Percentiles rank a stretch among this genome's conserved stretches.
These are phyloP conservation scores for Candida adriatica DNA, from an alignment of 805 yeast genomes.

Conservation along the genomic window DNA sequence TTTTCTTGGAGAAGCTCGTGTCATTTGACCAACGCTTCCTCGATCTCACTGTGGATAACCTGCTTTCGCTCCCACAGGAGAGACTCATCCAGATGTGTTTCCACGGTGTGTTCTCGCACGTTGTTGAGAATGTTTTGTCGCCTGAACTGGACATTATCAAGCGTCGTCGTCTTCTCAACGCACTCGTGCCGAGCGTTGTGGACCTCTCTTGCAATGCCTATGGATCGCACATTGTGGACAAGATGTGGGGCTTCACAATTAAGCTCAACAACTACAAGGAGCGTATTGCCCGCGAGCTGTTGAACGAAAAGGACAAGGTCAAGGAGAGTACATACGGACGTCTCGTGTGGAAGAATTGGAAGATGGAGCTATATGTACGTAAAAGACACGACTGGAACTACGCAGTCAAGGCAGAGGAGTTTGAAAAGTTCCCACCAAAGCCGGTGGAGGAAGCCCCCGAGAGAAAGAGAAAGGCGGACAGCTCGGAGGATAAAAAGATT, in stretches of 20 bases:
- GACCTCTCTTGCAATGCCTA: slow-evolving; percentile 75
- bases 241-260: slow-evolving; percentile 71
- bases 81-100: slow-evolving; percentile 65
- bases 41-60: slow-evolving; percentile 48
- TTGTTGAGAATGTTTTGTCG: slow-evolving; percentile 61
- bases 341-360: slow-evolving; percentile 94
- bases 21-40: slow-evolving; percentile 59
- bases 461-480: background rate
- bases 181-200: slow-evolving; percentile 48
- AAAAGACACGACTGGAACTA: slow-evolving; percentile 78
- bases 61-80: slow-evolving; percentile 54
- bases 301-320: slow-evolving; percentile 53
- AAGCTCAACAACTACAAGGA: slow-evolving; percentile 81
- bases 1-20: slow-evolving; percentile 68
- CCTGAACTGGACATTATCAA: slow-evolving; percentile 43
- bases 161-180: slow-evolving; percentile 65
- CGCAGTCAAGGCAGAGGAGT: background rate
- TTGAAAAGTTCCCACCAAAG: background rate
- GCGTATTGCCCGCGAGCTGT: slow-evolving; percentile 65
- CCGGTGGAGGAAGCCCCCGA: background rate
- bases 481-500: background rate
- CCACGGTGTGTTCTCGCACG: slow-evolving; percentile 90
- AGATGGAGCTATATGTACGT: slow-evolving; percentile 69
- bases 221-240: slow-evolving; percentile 88
- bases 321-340: slow-evolving; percentile 85